Evolutionary conservation across 1,284 basidiomycete species (phyloP), one percentile per base, ranked within the genome.

Genomic region (Cryptococcus sp.): DNA sequence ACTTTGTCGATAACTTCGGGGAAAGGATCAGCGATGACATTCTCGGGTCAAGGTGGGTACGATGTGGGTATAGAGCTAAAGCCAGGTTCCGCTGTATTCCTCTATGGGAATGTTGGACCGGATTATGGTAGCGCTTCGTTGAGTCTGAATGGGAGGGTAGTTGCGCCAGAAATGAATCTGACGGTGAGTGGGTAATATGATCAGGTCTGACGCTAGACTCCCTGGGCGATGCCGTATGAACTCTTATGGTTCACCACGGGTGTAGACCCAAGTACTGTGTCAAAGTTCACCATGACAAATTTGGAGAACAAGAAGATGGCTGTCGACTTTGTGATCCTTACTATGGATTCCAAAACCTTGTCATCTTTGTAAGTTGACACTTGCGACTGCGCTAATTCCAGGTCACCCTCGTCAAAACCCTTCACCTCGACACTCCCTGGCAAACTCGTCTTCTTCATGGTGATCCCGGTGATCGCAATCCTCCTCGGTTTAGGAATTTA

Each of bases 241-340:
- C 59, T 71, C 4, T 44, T 71, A 14, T 71, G 67, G 67, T 66
- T 66, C 52, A 59, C 53, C 10, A 64, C 66, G 2, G 63, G 62
- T 10, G 53, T 70, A 2, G 62, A 65, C 53, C 23, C 55, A 1
- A 15, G 49, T 5, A 7, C 23, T 3, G 30, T 41, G 11, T 56
- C 52, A 11, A 60, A 60, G 15, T 52, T 71, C n/a, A 58, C 55
- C 31, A 58, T 71, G 62, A 71, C 64, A 15, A 67, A 62, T 42
- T 55, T 70, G 8, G 63, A 58, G 15, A 47, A 58, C 15, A 56
- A 53, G 36, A 65, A 62, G 51, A 60, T 70, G 64, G 45, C 62
- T 1, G 37, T 71, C 31, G 66, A 71, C 49, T 68, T 68, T 52
- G 54, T 71, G 7, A 35, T 71, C 13, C 52, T 71, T 11, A 66